Evolutionary conservation across 306 rosid species (phyloP).

Genomic region (Pyrus bretschneideri): DNA sequence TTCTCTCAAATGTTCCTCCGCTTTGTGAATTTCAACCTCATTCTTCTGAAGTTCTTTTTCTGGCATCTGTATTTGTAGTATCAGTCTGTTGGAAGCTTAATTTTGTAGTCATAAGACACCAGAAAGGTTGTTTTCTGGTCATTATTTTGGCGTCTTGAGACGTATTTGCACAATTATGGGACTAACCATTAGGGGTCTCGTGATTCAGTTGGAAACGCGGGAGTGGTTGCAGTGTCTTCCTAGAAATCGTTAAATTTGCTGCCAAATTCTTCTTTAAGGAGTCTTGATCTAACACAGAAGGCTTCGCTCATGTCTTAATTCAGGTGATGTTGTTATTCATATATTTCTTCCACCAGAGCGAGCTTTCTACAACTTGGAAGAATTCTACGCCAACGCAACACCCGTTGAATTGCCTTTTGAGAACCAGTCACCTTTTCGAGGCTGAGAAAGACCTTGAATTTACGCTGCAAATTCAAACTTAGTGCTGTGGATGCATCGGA

Average conservation of each 20-base stretch:
- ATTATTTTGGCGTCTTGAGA: neutral
- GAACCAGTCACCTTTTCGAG: constrained; percentile 60
- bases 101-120: neutral
- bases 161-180: neutral
- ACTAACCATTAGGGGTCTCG: neutral
- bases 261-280: neutral
- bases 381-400: constrained; percentile 82
- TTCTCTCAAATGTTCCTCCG: neutral
- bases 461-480: neutral
- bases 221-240: neutral
- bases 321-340: constrained; percentile 92
- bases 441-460: constrained; percentile 18
- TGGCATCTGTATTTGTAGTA: neutral
- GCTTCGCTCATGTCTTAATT: constrained; percentile 12
- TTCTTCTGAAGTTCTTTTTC: neutral
- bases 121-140: neutral
- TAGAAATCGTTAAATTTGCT: neutral
- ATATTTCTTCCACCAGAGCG: constrained; percentile 88
- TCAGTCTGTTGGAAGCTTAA: neutral
- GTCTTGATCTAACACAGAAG: neutral
- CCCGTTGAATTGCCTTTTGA: constrained; percentile 71
- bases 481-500: constrained; percentile 7
- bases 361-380: constrained; percentile 89
- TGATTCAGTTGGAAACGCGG: neutral
- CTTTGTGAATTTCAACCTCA: neutral